Evolutionary conservation across 192 early-diverging fungal species (phyloP).

Genomic region (Coemansia sp.): DNA sequence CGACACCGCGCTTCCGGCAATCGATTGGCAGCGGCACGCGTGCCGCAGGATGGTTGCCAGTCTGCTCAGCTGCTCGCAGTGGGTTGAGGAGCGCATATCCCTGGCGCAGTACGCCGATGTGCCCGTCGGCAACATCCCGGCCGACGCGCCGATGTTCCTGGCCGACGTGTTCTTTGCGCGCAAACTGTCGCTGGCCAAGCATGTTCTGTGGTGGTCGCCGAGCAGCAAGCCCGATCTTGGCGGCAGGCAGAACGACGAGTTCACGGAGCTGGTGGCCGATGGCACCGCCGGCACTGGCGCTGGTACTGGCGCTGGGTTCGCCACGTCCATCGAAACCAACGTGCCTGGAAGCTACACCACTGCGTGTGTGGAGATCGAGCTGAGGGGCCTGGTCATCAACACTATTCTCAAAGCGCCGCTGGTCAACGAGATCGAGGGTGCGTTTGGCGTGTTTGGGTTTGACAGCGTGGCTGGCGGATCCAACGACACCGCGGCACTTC

Average conservation of each 20-base stretch:
- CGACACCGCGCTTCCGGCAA: conserved; percentile 71
- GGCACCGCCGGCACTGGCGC: not conserved
- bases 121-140: conserved; percentile 86
- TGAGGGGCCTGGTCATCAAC: conserved; percentile 80
- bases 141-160: conserved; percentile 78
- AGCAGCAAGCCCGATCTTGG: conserved; percentile 82
- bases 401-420: conserved; percentile 74
- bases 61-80: conserved; percentile 72
- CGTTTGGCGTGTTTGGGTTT: conserved; percentile 49
- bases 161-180: conserved; percentile 86
- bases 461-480: conserved; percentile 11
- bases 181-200: conserved; percentile 71
- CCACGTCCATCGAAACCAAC: conserved; percentile 66
- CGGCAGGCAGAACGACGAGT: conserved; percentile 62
- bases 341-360: conserved; percentile 71
- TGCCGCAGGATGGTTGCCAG: conserved; percentile 73
- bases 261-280: conserved; percentile 6
- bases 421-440: conserved; percentile 80
- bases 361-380: conserved; percentile 83
- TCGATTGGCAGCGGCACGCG: conserved; percentile 82
- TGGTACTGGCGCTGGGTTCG: not conserved
- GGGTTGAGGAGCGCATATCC: conserved; percentile 70
- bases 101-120: conserved; percentile 81
- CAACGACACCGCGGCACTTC: conserved; percentile 7
- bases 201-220: conserved; percentile 90